Evolutionary conservation across 1,139 yeast genomes (phyloP).

Genomic region (Yamadazyma dushanensis): DNA sequence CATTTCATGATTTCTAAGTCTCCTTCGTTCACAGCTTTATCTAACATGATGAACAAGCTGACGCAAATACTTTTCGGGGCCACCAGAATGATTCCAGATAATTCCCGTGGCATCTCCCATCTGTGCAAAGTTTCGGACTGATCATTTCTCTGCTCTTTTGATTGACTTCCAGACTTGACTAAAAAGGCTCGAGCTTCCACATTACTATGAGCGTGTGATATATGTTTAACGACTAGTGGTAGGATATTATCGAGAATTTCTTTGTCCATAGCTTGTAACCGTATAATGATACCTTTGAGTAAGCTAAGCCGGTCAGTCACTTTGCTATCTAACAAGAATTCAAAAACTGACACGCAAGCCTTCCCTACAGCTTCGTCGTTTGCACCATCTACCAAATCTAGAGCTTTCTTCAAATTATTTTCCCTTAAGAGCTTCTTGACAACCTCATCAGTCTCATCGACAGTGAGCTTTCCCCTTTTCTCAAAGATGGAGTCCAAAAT

Average conservation of each 20-base stretch:
- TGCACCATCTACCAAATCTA: slow-evolving; percentile 22
- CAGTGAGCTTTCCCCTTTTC: slow-evolving; percentile 25
- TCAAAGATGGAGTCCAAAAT: slow-evolving; percentile 31
- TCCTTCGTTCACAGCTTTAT: slow-evolving; percentile 23
- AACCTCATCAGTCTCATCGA: slow-evolving; percentile 29
- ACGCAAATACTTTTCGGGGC: slow-evolving; percentile 7
- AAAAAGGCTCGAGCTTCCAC: slow-evolving; percentile 2
- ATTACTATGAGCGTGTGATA: not conserved
- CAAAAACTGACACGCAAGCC: slow-evolving; percentile 21
- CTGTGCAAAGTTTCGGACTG: not conserved
- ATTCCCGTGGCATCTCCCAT: not conserved
- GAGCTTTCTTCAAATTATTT: slow-evolving; percentile 23
- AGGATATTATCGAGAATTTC: not conserved
- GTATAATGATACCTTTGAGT: not conserved
- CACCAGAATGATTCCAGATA: not conserved
- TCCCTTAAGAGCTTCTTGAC: slow-evolving; percentile 27
- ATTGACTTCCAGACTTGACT: not conserved
- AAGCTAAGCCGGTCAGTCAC: not conserved
- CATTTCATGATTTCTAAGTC: slow-evolving; percentile 28
- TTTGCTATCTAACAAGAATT: slow-evolving; percentile 7
- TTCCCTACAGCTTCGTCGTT: slow-evolving; percentile 23
- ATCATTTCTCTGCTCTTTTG: not conserved
- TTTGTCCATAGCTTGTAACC: not conserved
- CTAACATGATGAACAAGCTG: slow-evolving; percentile 14
- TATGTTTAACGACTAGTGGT: not conserved